phyloP scores from a whole-genome alignment of 108 stramenopile species.

The Discostella stelligeroides region DNA sequence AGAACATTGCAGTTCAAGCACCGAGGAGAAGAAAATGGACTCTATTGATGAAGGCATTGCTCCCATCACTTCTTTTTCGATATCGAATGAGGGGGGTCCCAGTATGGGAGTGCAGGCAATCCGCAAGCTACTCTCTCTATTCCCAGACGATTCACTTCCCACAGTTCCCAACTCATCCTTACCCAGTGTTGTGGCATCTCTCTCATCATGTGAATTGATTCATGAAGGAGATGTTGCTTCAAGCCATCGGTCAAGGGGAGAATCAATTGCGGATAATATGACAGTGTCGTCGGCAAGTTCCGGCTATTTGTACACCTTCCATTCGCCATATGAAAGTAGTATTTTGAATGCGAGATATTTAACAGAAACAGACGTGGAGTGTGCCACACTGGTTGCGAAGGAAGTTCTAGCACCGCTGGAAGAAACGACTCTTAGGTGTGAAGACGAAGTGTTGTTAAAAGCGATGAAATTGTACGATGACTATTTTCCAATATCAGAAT shows the following conservation, averaged over 20 bases:
- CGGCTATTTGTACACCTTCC: slow-evolving; percentile 58
- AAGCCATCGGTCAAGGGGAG: slow-evolving; percentile 7
- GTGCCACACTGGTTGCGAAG: slow-evolving; percentile 47
- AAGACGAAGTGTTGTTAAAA: slow-evolving; percentile 28
- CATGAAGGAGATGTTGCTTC: slow-evolving; percentile 28
- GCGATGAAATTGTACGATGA: slow-evolving; percentile 55
- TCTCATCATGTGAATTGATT: slow-evolving; percentile 71
- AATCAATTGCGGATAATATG: slow-evolving; percentile 53
- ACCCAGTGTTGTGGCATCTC: slow-evolving; percentile 51
- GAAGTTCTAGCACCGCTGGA: slow-evolving; percentile 9
- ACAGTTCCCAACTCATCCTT: slow-evolving; percentile 44
- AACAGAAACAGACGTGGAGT: slow-evolving; percentile 63
- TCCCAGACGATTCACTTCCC: slow-evolving; percentile 32
- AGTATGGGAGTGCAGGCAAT: slow-evolving; percentile 44
- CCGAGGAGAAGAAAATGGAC: slow-evolving; percentile 50
- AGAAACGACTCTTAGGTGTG: slow-evolving; percentile 6
- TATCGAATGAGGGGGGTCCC: not conserved
- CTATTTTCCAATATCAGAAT: slow-evolving; percentile 52
- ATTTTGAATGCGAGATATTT: slow-evolving; percentile 77
- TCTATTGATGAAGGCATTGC: slow-evolving; percentile 16
- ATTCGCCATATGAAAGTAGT: slow-evolving; percentile 65
- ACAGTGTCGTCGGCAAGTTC: slow-evolving; percentile 59
- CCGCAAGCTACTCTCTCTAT: slow-evolving; percentile 41
- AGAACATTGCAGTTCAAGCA: not conserved
- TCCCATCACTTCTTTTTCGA: not conserved